Evolutionary conservation across 139 green algal genomes (phyloP).

Genomic region (Chlamydomonas sphaeroides): DNA sequence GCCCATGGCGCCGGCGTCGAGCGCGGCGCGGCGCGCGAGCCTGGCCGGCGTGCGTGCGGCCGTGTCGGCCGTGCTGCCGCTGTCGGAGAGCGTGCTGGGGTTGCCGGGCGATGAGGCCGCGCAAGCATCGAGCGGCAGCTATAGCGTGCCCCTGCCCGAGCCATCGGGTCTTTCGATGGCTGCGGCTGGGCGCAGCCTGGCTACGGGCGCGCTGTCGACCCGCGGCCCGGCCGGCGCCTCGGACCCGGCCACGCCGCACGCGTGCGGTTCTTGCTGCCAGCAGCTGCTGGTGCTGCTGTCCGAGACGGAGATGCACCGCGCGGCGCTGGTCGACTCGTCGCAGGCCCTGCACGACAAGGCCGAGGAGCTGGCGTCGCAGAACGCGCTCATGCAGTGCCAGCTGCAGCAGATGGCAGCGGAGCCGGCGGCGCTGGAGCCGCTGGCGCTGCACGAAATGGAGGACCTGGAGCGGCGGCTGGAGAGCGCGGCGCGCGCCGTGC

Average conservation of each 20-base stretch:
- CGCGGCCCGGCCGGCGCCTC: background rate
- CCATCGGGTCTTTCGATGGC: too few relatives aligned
- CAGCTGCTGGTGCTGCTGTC: slow-evolving; percentile 44
- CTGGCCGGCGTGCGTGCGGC: too few relatives aligned
- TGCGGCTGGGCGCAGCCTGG: too few relatives aligned
- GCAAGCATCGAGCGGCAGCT: too few relatives aligned
- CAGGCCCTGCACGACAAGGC: slow-evolving; percentile 6
- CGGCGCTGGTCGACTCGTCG: slow-evolving; percentile 4
- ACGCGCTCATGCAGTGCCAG: slow-evolving; percentile 31
- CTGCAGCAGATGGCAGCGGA: slow-evolving; percentile 39
- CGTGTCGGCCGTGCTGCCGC: too few relatives aligned
- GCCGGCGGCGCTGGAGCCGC: slow-evolving; percentile 29
- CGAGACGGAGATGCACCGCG: slow-evolving; percentile 3
- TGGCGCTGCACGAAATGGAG: slow-evolving; percentile 3
- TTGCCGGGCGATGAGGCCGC: too few relatives aligned
- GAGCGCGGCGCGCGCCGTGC: slow-evolving; percentile 21
- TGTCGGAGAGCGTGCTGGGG: too few relatives aligned
- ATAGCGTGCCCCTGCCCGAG: too few relatives aligned
- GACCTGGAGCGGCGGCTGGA: slow-evolving; percentile 58
- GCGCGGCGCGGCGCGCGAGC: too few relatives aligned
- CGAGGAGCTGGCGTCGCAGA: slow-evolving; percentile 43
- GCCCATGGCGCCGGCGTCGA: too few relatives aligned
- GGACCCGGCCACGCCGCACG: background rate
- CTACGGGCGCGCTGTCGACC: too few relatives aligned
- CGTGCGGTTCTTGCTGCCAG: slow-evolving; percentile 7